A percentile compares a stretch with the other conserved stretches of the same genome.
phyloP scores from a whole-genome alignment of 1,284 basidiomycete genomes.

The Agaricales sp. region DNA sequence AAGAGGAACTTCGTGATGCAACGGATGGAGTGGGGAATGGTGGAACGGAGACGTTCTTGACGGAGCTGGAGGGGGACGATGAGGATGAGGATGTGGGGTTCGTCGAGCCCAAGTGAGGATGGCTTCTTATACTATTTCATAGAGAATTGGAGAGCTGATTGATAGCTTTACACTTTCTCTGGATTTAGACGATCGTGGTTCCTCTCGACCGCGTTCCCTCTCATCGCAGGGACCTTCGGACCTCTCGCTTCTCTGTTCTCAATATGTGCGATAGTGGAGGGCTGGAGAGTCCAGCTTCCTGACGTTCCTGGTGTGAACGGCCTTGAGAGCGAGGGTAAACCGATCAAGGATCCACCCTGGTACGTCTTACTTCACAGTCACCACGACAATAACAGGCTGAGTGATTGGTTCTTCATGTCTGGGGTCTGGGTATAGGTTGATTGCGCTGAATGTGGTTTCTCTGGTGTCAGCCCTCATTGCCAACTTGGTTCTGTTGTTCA shows the following conservation, averaged over 20 bases:
- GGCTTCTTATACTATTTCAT: background rate
- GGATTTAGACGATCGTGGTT: slow-evolving; percentile 29
- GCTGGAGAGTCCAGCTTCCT: slow-evolving; percentile 18
- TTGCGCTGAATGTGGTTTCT: slow-evolving; percentile 19
- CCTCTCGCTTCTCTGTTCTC: slow-evolving; percentile 28
- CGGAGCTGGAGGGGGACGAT: background rate
- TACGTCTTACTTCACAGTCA: slow-evolving; percentile 6
- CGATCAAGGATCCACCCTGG: slow-evolving; percentile 21
- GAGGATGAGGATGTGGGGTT: background rate
- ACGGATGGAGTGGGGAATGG: background rate
- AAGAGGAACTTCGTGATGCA: background rate
- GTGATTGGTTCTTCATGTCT: background rate
- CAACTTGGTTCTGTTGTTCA: slow-evolving; percentile 24
- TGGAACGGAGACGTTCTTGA: too few species aligned
- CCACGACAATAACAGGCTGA: background rate
- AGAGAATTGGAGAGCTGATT: too few species aligned
- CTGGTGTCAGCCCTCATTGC: slow-evolving; percentile 21
- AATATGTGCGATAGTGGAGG: slow-evolving; percentile 22
- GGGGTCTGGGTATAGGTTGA: too few species aligned
- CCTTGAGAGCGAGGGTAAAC: slow-evolving; percentile 8
- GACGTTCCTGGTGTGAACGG: slow-evolving; percentile 5
- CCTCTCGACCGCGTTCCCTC: slow-evolving; percentile 26
- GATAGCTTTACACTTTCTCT: too few species aligned
- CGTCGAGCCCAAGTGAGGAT: background rate
- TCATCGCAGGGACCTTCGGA: slow-evolving; percentile 27